Percentiles rank a stretch among this genome's conserved stretches.
These are phyloP conservation scores for Tephrocybe sp. DNA, from an alignment of 768 basidiomycete genomes.

Conservation along the genomic window DNA sequence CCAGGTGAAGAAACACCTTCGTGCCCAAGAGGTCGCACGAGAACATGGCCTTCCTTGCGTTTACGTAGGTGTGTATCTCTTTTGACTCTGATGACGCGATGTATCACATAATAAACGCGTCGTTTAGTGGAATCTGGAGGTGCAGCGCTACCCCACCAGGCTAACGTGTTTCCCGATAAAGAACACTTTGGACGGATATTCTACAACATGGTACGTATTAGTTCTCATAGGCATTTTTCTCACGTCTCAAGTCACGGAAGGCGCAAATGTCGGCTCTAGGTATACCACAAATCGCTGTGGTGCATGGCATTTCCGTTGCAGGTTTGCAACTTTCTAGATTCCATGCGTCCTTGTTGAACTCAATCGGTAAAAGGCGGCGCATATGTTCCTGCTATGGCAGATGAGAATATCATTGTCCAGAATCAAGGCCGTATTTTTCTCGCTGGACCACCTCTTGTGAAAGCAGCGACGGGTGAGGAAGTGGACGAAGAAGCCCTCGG, in stretches of 20 bases:
- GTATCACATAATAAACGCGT: neutral
- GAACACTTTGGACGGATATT: constrained; percentile 97
- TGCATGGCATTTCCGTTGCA: constrained; percentile 94
- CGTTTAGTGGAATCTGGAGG: constrained; percentile 87
- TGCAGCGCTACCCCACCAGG: constrained; percentile 89
- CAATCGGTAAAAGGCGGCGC: constrained; percentile 62
- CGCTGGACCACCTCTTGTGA: constrained; percentile 92
- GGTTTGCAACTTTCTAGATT: constrained; percentile 36
- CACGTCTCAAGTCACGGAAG: constrained; percentile 33
- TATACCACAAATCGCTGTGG: constrained; percentile 89
- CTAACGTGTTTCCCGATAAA: constrained; percentile 93
- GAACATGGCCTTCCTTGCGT: constrained; percentile 90
- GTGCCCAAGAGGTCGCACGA: constrained; percentile 92
- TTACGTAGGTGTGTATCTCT: constrained; percentile 70
- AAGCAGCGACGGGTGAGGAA: constrained; percentile 91
- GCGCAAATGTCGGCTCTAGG: constrained; percentile 92
- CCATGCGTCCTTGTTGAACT: neutral
- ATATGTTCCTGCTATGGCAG: constrained; percentile 96
- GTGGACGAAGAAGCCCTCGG: constrained; percentile 93
- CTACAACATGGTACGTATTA: constrained; percentile 81
- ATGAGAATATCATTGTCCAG: constrained; percentile 88
- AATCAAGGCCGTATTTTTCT: constrained; percentile 94
- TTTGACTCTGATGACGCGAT: neutral
- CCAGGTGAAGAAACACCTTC: constrained; percentile 91
- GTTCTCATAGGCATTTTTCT: neutral